These are phyloP conservation scores for Pseudogymnoascus verrucosus DNA, from an alignment of 2,329 filamentous ascomycete genomes.

Conservation along the genomic window DNA sequence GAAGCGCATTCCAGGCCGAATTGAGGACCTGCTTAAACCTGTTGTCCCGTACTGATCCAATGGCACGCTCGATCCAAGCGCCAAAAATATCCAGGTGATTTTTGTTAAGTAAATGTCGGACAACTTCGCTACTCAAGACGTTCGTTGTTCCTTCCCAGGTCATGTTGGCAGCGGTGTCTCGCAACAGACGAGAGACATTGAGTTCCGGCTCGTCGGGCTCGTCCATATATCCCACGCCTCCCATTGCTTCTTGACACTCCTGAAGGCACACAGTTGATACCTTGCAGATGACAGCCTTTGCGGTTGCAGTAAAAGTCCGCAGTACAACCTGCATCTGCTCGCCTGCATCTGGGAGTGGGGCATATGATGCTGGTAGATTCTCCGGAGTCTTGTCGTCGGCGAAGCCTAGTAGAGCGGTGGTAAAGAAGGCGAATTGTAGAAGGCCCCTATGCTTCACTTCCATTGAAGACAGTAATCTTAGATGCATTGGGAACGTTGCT, in stretches of 20 bases:
- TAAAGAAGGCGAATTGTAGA: conserved; percentile 32
- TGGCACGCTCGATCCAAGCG: conserved; percentile 5
- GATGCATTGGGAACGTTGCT: conserved; percentile 33
- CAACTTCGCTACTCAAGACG: conserved; percentile 11
- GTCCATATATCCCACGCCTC: conserved; percentile 33
- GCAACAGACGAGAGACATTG: conserved; percentile 10
- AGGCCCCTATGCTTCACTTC: conserved; percentile 32
- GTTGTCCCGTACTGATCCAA: conserved; percentile 12
- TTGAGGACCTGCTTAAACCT: conserved; percentile 10
- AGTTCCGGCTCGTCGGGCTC: conserved; percentile 20
- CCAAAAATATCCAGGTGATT: conserved; percentile 13
- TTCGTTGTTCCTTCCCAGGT: conserved; percentile 15
- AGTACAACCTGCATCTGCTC: conserved; percentile 17
- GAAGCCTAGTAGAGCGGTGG: conserved; percentile 29
- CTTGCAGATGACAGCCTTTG: conserved; percentile 31
- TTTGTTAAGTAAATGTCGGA: conserved; percentile 12
- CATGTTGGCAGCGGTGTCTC: conserved; percentile 11
- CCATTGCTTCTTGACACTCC: conserved; percentile 32
- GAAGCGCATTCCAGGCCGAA: background rate
- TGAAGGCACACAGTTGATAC: conserved; percentile 26
- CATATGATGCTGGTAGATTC: conserved; percentile 24
- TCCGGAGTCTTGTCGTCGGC: conserved; percentile 28
- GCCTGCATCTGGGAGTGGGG: conserved; percentile 29
- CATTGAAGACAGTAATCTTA: conserved; percentile 31
- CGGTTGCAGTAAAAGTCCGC: conserved; percentile 17